Base-by-base conservation (phyloP, 495 filamentous ascomycete genomes). In the Hyaloscypha finlandica region DNA sequence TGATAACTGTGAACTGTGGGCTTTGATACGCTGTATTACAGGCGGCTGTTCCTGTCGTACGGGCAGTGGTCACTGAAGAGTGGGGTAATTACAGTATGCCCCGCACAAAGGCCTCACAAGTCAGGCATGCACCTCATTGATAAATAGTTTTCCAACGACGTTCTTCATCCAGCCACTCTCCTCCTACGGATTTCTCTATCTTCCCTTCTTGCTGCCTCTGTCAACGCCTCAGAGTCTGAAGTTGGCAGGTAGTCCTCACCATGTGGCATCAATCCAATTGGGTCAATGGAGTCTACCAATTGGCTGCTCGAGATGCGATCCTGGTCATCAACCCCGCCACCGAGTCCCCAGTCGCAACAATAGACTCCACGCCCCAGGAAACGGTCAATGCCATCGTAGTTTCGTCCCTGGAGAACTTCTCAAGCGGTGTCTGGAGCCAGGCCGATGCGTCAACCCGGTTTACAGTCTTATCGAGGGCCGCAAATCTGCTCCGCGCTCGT, bases 341-440 rank as follows among this genome's bases (percentile, higher is more conserved):
- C 12, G 61, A 69, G 56, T 1, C 61, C 2, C 8, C 61, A 39
- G 55, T 69, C 20, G 61, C 67, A 39, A 69, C 67, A 55, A 65
- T 69, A 35, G 67, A 69, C 31, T 59, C 67, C 6, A 69, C 67
- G 16, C 29, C 61, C 55, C 45, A 14, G 4, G 55, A 59, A 12
- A 56, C 42, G 1, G 55, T 69, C 22, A 64, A 60, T 48, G 14
- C 60, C 20, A 65, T 69, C 22, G 60, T 69, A 11, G 22, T 9
- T 31, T 60, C 61, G 1, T 69, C 67, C 30, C 45, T 61, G 3
- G 8, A 54, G 25, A 69, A 64, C 35, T 89, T 85, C 77, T 77
- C 80, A 52, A 78, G 80, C 1, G 85, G 86, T 45, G 39, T 79
- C n/a, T 90, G 88, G 88, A 83, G 84, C 39, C 80, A 79, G 5